phyloP scores from a whole-genome alignment of 1,284 basidiomycete species.

The Golubevia sp. region DNA sequence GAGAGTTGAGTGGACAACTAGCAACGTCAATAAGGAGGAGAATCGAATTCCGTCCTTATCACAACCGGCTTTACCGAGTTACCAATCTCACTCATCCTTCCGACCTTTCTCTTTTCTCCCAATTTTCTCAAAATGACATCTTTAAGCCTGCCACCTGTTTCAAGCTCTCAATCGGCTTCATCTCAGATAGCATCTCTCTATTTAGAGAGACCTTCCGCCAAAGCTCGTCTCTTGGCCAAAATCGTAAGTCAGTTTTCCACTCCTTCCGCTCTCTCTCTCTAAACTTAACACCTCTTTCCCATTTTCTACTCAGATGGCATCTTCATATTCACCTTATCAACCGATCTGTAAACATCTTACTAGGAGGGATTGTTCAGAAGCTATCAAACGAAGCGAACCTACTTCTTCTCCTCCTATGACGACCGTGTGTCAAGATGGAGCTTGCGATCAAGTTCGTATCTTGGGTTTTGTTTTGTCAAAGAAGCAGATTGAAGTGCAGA shows the following conservation, averaged over 20 bases:
- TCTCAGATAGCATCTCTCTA: conserved; percentile 26
- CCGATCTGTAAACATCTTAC: conserved; percentile 45
- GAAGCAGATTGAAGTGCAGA: not conserved
- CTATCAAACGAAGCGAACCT: not conserved
- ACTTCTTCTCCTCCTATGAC: not conserved
- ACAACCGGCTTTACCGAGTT: too few species aligned
- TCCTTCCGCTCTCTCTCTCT: not conserved
- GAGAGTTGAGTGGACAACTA: too few species aligned
- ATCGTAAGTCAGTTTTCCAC: conserved; percentile 14
- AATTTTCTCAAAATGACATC: too few species aligned
- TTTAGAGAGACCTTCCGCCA: conserved; percentile 41
- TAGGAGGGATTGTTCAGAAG: conserved; percentile 26
- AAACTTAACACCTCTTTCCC: too few species aligned
- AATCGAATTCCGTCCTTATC: too few species aligned
- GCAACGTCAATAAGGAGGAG: too few species aligned
- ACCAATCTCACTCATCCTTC: too few species aligned
- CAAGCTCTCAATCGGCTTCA: not conserved
- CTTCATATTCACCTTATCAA: conserved; percentile 14
- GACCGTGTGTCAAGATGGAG: not conserved
- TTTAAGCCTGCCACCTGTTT: too few species aligned
- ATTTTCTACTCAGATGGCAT: too few species aligned
- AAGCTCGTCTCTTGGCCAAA: conserved; percentile 36
- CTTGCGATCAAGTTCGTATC: not conserved
- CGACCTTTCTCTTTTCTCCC: too few species aligned
- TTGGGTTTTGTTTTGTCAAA: not conserved